Evolutionary conservation across 2,329 filamentous ascomycete species (phyloP), one percentile per base, ranked within the genome.

Genomic region (Pleoardoris graminearum): DNA sequence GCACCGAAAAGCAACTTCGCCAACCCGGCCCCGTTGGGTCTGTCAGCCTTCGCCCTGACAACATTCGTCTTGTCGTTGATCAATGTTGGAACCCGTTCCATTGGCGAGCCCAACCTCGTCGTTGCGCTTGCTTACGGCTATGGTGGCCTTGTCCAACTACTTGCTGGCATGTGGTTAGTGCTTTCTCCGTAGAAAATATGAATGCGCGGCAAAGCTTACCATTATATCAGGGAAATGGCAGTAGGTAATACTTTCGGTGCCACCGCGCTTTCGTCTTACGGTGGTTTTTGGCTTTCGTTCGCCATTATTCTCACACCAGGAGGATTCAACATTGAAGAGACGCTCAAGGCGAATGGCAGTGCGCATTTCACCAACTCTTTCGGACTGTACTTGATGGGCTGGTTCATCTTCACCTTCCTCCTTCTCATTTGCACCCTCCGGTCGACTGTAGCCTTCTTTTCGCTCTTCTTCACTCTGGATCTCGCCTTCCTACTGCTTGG

Each of bases 171-270:
- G 78, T 80, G 78, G 83, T 84, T 76, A 59, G 78, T 77, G n/a
- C 22, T 2, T 7, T 45, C 16, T 42, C n/a, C 16, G 2, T 32
- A n/a, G 17, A 30, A 16, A 30, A 16, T 6, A 29, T 51, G 39
- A 50, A 47, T n/a, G 14, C n/a, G 7, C 33, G 5, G 33, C 11
- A 4, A 36, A 36, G 22, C 47, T 62, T 39, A 63, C 42, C 33
- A 1, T n/a, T 14, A 4, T 3, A 3, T 4, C 46, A 78, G 77
- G 77, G 78, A 80, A 70, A 80, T 80, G 75, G 78, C 77, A 45
- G 76, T 83, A 8, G 83, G 83, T n/a, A 85, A 85, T 73, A 85
- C 82, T 10, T 85, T 85, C 47, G 83, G 82, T 76, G 82, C 81
- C 25, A 85, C 82, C 6, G 80, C 84, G 7, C 81, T 85, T 53